Base-by-base conservation (phyloP, 495 filamentous ascomycete genomes). In the Talaromyces liani region DNA sequence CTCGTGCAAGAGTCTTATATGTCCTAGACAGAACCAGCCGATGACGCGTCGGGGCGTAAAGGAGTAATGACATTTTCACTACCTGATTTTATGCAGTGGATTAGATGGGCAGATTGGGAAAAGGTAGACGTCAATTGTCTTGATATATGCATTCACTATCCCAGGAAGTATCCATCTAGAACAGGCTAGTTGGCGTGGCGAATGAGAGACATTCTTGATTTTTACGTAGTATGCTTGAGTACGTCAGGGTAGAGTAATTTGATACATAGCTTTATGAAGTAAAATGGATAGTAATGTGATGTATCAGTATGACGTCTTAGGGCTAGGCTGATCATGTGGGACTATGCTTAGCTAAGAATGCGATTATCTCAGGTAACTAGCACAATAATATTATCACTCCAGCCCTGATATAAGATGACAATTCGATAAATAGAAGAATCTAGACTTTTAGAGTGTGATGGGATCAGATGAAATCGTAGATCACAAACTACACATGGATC, bases 221-320 rank as follows among this genome's bases (percentile, higher is more conserved):
- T 39, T 12, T 3, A 39, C 10, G 31, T 10, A 12, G 34, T 14
- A 39, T 39, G 34, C 34, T 14, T 2, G 34, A 14, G 36, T 41
- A 41, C 36, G 36, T 41, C 36, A 41, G 14, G 12, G 36, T 12
- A 36, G 33, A 36, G 10, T 36, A 9, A 12, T 36, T 36, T 12
- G 33, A 1, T 36, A 10, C 0, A 10, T 8, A 34, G 33, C 5
- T 8, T 33, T 33, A 34, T 3, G 9, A 10, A 9, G 7, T 34
- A 34, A 3, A 5, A 34, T n/a, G 5, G 10, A 10, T 34, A 10
- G 7, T 6, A 34, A 16, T 41, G 36, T 16, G 36, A 41, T n/a
- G 51, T 58, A 49, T 51, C 64, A 63, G 64, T 55, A 65, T 65
- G 64, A 65, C 64, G 64, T 65, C 64, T 60, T 59, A 25, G 60